Conservation (phyloP, 176 grass and related monocot genomes). For the Aegilops speltoides region DNA sequence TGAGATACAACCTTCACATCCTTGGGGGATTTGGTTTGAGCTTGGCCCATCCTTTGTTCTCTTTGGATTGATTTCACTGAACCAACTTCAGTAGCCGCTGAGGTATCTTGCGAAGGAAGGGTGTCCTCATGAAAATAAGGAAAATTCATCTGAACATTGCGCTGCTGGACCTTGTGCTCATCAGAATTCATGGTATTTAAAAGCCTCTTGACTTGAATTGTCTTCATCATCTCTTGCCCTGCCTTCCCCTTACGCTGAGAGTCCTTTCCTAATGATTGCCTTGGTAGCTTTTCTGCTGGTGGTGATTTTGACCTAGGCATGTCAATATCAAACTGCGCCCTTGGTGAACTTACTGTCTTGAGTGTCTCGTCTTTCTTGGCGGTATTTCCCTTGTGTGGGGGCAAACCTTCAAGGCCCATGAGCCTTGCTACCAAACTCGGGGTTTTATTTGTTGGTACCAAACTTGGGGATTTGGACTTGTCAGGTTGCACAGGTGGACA, state of each 20-base stretch:
- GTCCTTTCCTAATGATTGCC: background rate
- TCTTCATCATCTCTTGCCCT: constrained; percentile 41
- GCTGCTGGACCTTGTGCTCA: background rate
- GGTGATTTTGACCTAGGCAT: constrained; percentile 61
- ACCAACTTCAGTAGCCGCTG: constrained; percentile 11
- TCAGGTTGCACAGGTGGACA: constrained; percentile 29
- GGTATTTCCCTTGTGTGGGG: constrained; percentile 24
- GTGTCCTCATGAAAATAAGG: constrained; percentile 16
- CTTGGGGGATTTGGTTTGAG: constrained; percentile 21
- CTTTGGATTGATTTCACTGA: constrained; percentile 32
- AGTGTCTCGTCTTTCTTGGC: constrained; percentile 43
- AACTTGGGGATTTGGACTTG: constrained; percentile 46
- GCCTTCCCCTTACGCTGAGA: constrained; percentile 25
- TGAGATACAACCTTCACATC: constrained; percentile 35
- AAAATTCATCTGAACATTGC: constrained; percentile 14
- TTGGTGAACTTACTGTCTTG: constrained; percentile 46
- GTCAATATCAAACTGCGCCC: constrained; percentile 68
- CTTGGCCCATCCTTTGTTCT: constrained; percentile 25
- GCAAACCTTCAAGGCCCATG: constrained; percentile 78
- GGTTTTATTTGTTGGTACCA: constrained; percentile 58
- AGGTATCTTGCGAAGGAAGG: background rate
- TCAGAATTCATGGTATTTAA: constrained; percentile 37
- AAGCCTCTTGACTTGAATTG: constrained; percentile 53
- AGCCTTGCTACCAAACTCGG: constrained; percentile 80
- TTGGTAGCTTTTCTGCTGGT: constrained; percentile 8